Evolutionary conservation across 805 yeast genomes (phyloP).

Genomic region (Candida pini): DNA sequence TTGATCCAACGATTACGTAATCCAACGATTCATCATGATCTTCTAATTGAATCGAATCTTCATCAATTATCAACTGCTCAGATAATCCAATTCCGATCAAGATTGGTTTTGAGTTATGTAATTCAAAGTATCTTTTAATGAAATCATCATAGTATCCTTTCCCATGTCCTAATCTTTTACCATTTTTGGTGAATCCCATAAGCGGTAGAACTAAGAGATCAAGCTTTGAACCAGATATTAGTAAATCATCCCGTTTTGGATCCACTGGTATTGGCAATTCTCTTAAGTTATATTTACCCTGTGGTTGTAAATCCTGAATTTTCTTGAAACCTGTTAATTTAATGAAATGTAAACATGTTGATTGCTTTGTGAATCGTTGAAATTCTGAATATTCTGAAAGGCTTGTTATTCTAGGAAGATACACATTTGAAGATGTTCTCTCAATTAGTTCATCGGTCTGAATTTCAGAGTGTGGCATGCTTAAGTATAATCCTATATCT

Average conservation of each 20-base stretch:
- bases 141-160: constrained; percentile 88
- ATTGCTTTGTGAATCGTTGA: constrained; percentile 24
- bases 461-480: constrained; percentile 68
- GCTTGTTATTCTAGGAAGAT: constrained; percentile 43
- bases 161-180: constrained; percentile 78
- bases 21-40: constrained; percentile 60
- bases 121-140: constrained; percentile 42
- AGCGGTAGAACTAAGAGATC: constrained; percentile 84
- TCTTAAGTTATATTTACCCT: constrained; percentile 58
- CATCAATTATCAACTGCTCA: constrained; percentile 61
- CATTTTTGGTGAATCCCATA: constrained; percentile 57
- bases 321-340: constrained; percentile 36
- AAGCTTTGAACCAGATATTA: constrained; percentile 24
- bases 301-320: constrained; percentile 48
- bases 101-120: constrained; percentile 31
- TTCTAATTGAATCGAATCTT: constrained; percentile 37
- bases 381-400: constrained; percentile 25
- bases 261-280: constrained; percentile 33
- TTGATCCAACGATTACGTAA: constrained; percentile 37
- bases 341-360: constrained; percentile 52
- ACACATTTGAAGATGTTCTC: constrained; percentile 46
- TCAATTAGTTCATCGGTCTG: constrained; percentile 52
- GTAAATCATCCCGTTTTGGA: constrained; percentile 18
- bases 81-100: constrained; percentile 61
- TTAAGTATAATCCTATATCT: constrained; percentile 64